Conservation (phyloP, 495 filamentous ascomycete genomes). For the Daldinia vernicosa region DNA sequence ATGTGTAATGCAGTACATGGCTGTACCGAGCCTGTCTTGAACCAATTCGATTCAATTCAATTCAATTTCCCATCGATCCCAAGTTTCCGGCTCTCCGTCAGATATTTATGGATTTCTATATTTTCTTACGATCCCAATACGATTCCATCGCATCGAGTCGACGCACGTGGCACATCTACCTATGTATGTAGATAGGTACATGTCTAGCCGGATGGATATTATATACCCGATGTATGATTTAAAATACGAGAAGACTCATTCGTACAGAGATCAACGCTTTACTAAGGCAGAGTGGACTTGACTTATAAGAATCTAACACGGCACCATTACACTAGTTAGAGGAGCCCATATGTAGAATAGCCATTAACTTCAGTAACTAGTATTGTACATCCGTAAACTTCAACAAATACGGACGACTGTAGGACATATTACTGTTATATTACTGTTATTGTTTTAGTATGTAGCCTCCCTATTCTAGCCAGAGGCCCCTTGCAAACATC, state of each 20-base stretch:
- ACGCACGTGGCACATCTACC: slow-evolving; percentile 1
- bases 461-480: background rate
- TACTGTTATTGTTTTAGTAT: background rate
- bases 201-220: too few relatives aligned
- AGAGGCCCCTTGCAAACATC: background rate
- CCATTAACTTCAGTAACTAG: background rate
- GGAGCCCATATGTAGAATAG: background rate
- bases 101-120: slow-evolving; percentile 2
- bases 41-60: slow-evolving; percentile 12
- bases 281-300: background rate
- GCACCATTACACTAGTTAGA: background rate
- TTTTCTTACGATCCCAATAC: slow-evolving; percentile 10
- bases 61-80: background rate
- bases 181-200: too few relatives aligned
- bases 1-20: background rate
- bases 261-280: background rate
- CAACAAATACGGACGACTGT: background rate
- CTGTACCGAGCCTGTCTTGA: slow-evolving; percentile 4
- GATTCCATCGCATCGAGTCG: background rate
- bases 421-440: background rate
- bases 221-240: background rate
- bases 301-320: background rate
- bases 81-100: background rate
- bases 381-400: background rate
- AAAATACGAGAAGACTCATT: background rate